phyloP scores from a whole-genome alignment of 2,329 filamentous ascomycete species.

The Alternaria panax region DNA sequence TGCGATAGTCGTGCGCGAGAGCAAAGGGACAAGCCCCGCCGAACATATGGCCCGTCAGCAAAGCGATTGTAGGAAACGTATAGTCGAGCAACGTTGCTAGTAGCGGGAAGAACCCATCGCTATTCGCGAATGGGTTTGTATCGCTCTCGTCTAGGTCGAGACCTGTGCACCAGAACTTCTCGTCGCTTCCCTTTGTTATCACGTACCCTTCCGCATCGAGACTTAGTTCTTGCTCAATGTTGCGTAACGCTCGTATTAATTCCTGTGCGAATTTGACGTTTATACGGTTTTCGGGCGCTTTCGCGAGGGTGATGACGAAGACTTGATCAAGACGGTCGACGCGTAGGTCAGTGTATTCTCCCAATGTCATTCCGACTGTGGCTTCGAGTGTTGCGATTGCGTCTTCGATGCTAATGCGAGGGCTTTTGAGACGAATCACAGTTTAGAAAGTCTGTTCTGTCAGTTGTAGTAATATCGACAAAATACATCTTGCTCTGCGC shows the following conservation, averaged over 20 bases:
- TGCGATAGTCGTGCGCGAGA: conserved; percentile 58
- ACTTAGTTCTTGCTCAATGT: conserved; percentile 57
- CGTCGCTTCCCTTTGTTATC: conserved; percentile 61
- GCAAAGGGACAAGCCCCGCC: conserved; percentile 59
- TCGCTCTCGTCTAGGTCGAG: conserved; percentile 58
- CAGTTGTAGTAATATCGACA: not conserved
- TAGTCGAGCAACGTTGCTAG: conserved; percentile 59
- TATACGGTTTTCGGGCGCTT: conserved; percentile 62
- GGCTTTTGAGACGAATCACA: accelerated
- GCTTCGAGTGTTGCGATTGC: not conserved
- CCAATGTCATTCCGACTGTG: conserved; percentile 26
- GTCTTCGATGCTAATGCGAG: not conserved
- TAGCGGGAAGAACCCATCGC: conserved; percentile 64
- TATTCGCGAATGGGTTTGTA: conserved; percentile 63
- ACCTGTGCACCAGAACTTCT: conserved; percentile 61
- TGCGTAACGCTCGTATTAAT: conserved; percentile 59
- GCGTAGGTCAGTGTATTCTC: conserved; percentile 53
- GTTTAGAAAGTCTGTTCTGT: not conserved
- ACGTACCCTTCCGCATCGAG: conserved; percentile 60
- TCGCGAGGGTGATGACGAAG: conserved; percentile 63
- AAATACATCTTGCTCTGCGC: not conserved
- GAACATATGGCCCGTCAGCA: conserved; percentile 60
- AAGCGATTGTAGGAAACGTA: conserved; percentile 58
- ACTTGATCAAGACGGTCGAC: conserved; percentile 58
- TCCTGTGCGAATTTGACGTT: conserved; percentile 61